phyloP scores from a whole-genome alignment of 164 flowering plant genomes.

The Piper betle region DNA sequence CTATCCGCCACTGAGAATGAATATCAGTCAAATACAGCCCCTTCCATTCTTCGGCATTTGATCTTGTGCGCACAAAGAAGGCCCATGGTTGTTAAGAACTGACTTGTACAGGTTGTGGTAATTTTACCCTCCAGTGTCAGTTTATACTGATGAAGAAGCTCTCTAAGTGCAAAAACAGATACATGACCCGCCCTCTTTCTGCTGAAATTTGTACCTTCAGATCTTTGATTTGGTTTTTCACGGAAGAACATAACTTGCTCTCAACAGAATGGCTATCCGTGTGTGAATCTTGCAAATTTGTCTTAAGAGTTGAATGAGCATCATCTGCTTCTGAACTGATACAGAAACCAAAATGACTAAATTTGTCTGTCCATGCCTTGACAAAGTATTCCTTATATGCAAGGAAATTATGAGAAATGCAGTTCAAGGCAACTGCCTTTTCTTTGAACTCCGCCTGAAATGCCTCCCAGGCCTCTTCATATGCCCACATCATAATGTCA shows the following conservation, averaged over 20 bases:
- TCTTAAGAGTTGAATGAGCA: conserved; percentile 5
- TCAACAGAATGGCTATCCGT: conserved; percentile 1
- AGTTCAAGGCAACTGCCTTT: background rate
- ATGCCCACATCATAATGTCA: too few species aligned
- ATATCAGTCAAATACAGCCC: conserved; percentile 1
- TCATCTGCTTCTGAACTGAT: conserved; percentile 6
- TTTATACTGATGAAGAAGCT: conserved; percentile 4
- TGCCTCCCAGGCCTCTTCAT: conserved; percentile 3
- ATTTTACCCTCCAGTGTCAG: background rate
- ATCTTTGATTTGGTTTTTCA: conserved; percentile 3
- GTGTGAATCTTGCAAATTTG: conserved; percentile 3
- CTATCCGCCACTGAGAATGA: conserved; percentile 6
- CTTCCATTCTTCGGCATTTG: background rate
- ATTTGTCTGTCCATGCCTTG: conserved; percentile 6
- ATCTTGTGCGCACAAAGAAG: conserved; percentile 6
- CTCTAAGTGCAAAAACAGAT: conserved; percentile 4
- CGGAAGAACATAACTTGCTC: conserved; percentile 5
- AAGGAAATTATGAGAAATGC: conserved; percentile 5
- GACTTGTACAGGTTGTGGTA: background rate
- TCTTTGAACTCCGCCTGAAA: background rate
- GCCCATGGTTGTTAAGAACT: conserved; percentile 9
- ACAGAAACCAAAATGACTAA: conserved; percentile 4
- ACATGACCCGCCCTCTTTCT: conserved; percentile 1
- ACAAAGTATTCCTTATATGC: conserved; percentile 6
- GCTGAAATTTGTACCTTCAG: background rate